These are phyloP conservation scores for Alternaria brassicicola DNA, from an alignment of 2,329 filamentous ascomycete species.

Conservation along the genomic window DNA sequence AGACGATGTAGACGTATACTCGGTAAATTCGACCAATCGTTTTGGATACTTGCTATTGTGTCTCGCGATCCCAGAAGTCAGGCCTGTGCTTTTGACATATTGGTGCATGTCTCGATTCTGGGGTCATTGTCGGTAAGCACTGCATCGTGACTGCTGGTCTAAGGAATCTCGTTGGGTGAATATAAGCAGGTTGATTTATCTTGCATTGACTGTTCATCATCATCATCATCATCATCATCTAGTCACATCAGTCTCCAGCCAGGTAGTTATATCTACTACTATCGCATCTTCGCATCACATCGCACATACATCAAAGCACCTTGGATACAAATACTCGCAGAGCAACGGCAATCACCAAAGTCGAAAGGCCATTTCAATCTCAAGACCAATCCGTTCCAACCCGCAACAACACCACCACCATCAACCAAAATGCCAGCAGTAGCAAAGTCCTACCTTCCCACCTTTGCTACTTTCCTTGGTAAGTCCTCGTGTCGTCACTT, in stretches of 20 bases:
- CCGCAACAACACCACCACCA: not conserved
- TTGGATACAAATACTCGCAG: not conserved
- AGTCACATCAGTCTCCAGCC: not conserved
- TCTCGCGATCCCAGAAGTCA: not conserved
- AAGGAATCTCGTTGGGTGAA: not conserved
- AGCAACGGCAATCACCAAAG: not conserved
- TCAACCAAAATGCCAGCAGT: slow-evolving; percentile 36
- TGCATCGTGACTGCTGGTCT: not conserved
- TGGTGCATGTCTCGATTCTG: not conserved
- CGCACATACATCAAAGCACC: not conserved
- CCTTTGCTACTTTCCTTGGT: slow-evolving; percentile 44
- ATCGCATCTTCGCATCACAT: not conserved
- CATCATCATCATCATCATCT: not conserved
- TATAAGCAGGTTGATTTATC: not conserved
- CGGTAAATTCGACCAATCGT: not conserved
- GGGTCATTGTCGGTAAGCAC: not conserved
- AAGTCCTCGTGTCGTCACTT: not conserved
- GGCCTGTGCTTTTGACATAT: not conserved
- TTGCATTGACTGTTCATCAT: not conserved
- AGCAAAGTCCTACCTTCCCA: slow-evolving; percentile 42
- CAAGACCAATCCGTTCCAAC: not conserved
- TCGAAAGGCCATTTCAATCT: not conserved
- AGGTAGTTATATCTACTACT: not conserved
- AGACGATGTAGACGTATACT: not conserved
- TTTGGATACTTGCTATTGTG: not conserved